phyloP scores from a whole-genome alignment of 2,329 filamentous ascomycete species.

The Cyanodermella asteris region DNA sequence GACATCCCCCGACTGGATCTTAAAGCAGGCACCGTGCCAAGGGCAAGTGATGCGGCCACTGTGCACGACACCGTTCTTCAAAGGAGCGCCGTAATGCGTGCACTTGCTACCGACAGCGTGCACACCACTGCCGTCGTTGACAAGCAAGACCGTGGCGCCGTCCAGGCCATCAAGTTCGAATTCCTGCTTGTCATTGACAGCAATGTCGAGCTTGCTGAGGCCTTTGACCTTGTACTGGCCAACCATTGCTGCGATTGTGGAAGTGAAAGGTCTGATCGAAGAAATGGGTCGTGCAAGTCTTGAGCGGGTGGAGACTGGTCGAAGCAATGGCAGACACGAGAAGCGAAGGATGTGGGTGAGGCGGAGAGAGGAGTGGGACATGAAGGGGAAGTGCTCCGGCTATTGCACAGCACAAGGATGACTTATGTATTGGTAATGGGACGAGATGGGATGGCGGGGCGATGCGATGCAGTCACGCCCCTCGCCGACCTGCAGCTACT shows the following conservation, averaged over 20 bases:
- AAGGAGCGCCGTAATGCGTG: constrained; percentile 75
- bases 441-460: too few relatives aligned
- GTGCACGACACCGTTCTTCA: constrained; percentile 68
- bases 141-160: constrained; percentile 63
- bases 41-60: constrained; percentile 76
- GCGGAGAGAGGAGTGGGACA: neutral
- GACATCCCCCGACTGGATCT: constrained; percentile 68
- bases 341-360: constrained; percentile 1
- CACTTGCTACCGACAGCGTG: constrained; percentile 70
- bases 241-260: constrained; percentile 13
- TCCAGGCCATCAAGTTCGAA: constrained; percentile 79
- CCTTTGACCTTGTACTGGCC: constrained; percentile 42
- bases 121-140: constrained; percentile 54
- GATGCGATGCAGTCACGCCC: too few relatives aligned
- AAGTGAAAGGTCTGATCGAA: constrained; percentile 5
- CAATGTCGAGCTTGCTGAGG: constrained; percentile 49
- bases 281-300: too few relatives aligned
- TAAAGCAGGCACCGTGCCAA: constrained; percentile 97
- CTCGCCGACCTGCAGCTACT: too few relatives aligned
- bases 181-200: constrained; percentile 67
- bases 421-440: too few relatives aligned
- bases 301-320: too few relatives aligned
- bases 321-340: neutral
- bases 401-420: too few relatives aligned
- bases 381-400: too few relatives aligned